Percentiles rank a stretch among this genome's conserved stretches.
These are phyloP conservation scores for Irpex lacteus DNA, from an alignment of 1,284 basidiomycete genomes.

Conservation along the genomic window DNA sequence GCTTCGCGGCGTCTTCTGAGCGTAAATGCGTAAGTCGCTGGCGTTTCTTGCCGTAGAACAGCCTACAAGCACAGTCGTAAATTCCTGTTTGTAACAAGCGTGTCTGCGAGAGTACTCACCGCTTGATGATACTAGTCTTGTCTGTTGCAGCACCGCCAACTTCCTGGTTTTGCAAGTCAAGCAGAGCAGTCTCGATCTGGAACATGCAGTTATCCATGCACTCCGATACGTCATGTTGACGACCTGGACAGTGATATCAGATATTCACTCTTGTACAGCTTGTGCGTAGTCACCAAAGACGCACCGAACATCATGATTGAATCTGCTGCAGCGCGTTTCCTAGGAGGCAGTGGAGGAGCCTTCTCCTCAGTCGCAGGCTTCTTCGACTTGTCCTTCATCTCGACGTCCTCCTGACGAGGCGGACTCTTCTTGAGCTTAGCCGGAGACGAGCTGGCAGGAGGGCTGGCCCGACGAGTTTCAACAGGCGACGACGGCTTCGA, in stretches of 20 bases:
- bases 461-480: slow-evolving; percentile 12
- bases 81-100: too few relatives aligned
- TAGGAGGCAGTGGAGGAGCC: slow-evolving; percentile 60
- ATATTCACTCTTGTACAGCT: slow-evolving; percentile 1
- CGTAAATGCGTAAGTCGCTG: slow-evolving; percentile 69
- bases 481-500: slow-evolving; percentile 35
- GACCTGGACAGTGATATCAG: slow-evolving; percentile 51
- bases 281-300: not conserved
- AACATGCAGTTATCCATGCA: slow-evolving; percentile 99
- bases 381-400: slow-evolving; percentile 35
- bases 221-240: slow-evolving; percentile 97
- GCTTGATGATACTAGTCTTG: slow-evolving; percentile 77
- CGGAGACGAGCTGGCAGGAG: slow-evolving; percentile 15
- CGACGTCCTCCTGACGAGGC: slow-evolving; percentile 38
- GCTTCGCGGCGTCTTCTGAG: slow-evolving; percentile 37
- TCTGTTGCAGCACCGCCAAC: slow-evolving; percentile 48
- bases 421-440: slow-evolving; percentile 20
- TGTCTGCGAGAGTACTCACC: slow-evolving; percentile 40
- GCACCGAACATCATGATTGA: slow-evolving; percentile 89
- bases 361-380: slow-evolving; percentile 29
- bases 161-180: slow-evolving; percentile 77
- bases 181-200: slow-evolving; percentile 91
- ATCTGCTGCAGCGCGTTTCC: slow-evolving; percentile 55
- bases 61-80: slow-evolving; percentile 37
- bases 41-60: slow-evolving; percentile 84